Conservation (phyloP, 441 rosid genomes). For the Populus trichocarpa region DNA sequence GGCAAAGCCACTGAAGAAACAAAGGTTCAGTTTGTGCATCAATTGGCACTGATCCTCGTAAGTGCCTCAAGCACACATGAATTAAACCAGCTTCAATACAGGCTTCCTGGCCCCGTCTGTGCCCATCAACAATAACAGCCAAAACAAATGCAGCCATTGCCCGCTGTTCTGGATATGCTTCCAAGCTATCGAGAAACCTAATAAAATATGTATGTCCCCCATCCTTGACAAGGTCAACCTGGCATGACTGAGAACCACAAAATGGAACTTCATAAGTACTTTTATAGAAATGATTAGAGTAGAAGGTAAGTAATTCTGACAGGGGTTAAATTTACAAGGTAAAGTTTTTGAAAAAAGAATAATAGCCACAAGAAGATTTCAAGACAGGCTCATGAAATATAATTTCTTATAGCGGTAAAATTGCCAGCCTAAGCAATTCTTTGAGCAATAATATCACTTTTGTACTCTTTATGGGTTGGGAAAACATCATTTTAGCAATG, state of each 20-base stretch:
- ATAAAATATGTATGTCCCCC: slow-evolving; percentile 95
- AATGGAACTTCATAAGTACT: slow-evolving; percentile 4
- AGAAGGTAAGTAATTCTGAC: background rate
- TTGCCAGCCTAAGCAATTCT: background rate
- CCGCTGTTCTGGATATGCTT: slow-evolving; percentile 98
- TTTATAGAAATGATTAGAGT: background rate
- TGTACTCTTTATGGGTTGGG: background rate
- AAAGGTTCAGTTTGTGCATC: slow-evolving; percentile 84
- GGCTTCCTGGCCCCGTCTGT: slow-evolving; percentile 94
- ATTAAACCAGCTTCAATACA: slow-evolving; percentile 77
- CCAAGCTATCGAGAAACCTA: slow-evolving; percentile 91
- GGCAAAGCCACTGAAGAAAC: slow-evolving; percentile 97
- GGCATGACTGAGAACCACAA: slow-evolving; percentile 76
- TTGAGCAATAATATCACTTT: background rate
- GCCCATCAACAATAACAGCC: slow-evolving; percentile 99
- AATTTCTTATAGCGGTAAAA: background rate
- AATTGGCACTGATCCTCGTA: slow-evolving; percentile 60
- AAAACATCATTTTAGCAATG: background rate
- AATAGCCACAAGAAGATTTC: background rate
- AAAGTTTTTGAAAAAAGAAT: background rate
- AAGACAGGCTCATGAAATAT: background rate
- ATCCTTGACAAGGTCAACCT: slow-evolving; percentile 98
- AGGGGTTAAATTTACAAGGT: background rate
- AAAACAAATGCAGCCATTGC: slow-evolving; percentile 99
- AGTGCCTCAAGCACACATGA: slow-evolving; percentile 85